A percentile compares a stretch with the other conserved stretches of the same genome.
Conservation (phyloP, 257 asterid genomes). For the Osmanthus fragrans region DNA sequence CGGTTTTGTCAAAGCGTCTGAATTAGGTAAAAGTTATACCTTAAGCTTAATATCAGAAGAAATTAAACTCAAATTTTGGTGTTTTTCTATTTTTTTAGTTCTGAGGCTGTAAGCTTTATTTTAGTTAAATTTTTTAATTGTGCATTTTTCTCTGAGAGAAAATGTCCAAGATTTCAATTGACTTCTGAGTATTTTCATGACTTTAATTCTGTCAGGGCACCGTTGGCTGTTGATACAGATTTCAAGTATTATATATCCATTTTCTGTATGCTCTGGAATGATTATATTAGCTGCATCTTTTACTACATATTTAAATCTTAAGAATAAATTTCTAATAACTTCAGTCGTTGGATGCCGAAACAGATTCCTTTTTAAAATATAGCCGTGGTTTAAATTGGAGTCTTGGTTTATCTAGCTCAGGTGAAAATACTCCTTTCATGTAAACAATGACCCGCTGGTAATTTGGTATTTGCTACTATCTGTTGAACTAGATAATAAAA, state of each 20-base stretch:
- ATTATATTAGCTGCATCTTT: not conserved
- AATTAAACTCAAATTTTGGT: not conserved
- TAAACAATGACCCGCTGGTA: not conserved
- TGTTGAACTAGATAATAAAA: not conserved
- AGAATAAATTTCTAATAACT: not conserved
- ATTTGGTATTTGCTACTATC: not conserved
- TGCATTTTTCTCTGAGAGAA: not conserved
- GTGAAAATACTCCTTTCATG: not conserved
- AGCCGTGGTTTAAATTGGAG: not conserved
- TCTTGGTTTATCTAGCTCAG: not conserved
- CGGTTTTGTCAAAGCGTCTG: not conserved
- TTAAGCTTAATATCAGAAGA: not conserved
- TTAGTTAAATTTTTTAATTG: not conserved
- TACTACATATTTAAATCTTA: not conserved
- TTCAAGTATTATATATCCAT: not conserved
- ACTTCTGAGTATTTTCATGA: not conserved
- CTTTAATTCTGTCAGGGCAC: not conserved
- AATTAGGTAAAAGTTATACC: not conserved
- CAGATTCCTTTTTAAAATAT: not conserved
- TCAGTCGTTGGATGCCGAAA: not conserved
- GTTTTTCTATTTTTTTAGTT: not conserved
- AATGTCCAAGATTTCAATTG: not conserved
- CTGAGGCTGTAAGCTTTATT: not conserved
- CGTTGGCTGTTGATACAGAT: not conserved
- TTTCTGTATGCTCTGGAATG: not conserved